Percentiles rank a stretch among this genome's conserved stretches.
Conservation (phyloP, 2,329 filamentous ascomycete species). For the Pochonia chlamydosporia region DNA sequence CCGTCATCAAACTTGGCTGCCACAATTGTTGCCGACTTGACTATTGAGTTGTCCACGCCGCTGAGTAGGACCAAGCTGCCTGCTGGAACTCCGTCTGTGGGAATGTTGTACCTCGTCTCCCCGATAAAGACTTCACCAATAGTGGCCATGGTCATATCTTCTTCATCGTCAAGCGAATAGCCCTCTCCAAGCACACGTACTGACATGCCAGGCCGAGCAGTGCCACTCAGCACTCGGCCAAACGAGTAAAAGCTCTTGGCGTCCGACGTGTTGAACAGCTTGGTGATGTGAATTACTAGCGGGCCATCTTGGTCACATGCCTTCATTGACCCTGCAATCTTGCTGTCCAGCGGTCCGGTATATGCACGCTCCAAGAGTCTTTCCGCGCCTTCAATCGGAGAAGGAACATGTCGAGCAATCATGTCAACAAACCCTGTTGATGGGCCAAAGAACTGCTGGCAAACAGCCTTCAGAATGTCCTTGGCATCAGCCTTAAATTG, state of each 20-base stretch:
- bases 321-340: conserved; percentile 73
- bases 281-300: conserved; percentile 85
- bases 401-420: conserved; percentile 84
- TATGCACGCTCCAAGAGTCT: conserved; percentile 81
- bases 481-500: conserved; percentile 89
- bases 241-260: conserved; percentile 89
- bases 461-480: conserved; percentile 81
- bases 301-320: conserved; percentile 85
- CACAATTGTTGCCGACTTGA: conserved; percentile 92
- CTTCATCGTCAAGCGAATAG: conserved; percentile 94
- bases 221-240: conserved; percentile 88
- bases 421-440: conserved; percentile 92
- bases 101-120: conserved; percentile 88
- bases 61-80: conserved; percentile 90
- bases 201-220: conserved; percentile 71
- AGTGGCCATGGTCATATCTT: conserved; percentile 88
- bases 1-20: conserved; percentile 74
- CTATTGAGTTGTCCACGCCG: conserved; percentile 94
- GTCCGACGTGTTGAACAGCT: conserved; percentile 84
- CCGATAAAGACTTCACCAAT: conserved; percentile 85
- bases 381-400: conserved; percentile 71
- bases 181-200: conserved; percentile 91
- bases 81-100: conserved; percentile 85
- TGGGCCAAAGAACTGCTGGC: conserved; percentile 90
- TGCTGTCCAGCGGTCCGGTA: conserved; percentile 80